Conservation (phyloP, 78 protist genomes). For the Bodo saltans region DNA sequence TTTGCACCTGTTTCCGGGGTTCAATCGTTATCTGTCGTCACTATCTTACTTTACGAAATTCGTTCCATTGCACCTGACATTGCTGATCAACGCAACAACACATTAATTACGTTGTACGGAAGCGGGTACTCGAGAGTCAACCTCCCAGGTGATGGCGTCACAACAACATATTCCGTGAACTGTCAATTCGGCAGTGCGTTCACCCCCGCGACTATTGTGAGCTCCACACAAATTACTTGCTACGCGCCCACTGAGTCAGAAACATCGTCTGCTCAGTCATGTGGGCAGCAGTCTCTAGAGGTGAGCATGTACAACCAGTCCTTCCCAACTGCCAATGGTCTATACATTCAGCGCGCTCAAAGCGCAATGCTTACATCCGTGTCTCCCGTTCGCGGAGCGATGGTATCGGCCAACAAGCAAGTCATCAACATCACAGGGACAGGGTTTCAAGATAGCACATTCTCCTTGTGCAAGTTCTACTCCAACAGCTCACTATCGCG, state of each 20-base stretch:
- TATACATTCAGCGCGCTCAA: background rate
- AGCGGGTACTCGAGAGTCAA: background rate
- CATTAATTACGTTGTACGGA: background rate
- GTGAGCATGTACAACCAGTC: background rate
- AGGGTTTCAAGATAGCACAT: background rate
- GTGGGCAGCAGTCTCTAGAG: background rate
- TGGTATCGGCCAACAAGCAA: background rate
- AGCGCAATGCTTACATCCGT: background rate
- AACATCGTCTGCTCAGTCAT: background rate
- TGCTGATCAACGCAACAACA: background rate
- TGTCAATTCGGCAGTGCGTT: background rate
- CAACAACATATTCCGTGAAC: background rate
- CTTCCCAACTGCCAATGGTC: background rate
- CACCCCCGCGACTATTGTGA: background rate
- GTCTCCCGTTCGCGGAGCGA: background rate
- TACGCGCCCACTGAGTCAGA: background rate
- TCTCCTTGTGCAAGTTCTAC: constrained; percentile 5
- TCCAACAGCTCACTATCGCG: background rate
- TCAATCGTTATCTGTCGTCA: background rate
- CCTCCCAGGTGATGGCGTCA: background rate
- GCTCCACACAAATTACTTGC: background rate
- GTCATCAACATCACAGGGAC: background rate
- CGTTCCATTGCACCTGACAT: background rate
- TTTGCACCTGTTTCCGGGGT: background rate
- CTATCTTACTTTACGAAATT: constrained; percentile 5